Evolutionary conservation across 805 yeast species (phyloP).

Genomic region (Hanseniaspora guilliermondii): DNA sequence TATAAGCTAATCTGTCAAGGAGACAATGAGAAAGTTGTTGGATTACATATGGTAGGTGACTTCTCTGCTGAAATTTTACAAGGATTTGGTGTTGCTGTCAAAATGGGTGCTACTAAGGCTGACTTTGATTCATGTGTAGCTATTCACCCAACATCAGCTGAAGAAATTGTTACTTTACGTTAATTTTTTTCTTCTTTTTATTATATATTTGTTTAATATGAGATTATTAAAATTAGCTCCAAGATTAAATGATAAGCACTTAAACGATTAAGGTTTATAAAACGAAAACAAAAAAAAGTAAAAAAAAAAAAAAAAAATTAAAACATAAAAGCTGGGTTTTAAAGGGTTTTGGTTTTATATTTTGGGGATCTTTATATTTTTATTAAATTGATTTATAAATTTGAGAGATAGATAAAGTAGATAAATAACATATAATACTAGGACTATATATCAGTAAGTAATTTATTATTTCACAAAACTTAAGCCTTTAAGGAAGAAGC

Average conservation of each 20-base stretch:
- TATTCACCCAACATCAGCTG: conserved; percentile 97
- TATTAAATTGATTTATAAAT: background rate
- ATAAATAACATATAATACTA: background rate
- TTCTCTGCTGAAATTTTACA: conserved; percentile 83
- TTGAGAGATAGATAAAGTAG: conserved; percentile 15
- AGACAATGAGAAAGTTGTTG: conserved; percentile 82
- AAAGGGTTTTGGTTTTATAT: background rate
- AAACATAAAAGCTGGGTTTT: background rate
- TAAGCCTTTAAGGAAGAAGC: conserved; percentile 96
- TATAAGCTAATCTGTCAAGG: conserved; percentile 76
- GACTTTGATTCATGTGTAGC: conserved; percentile 96
- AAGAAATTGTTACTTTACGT: conserved; percentile 73
- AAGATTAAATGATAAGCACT: too few species aligned
- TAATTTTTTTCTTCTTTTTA: conserved; percentile 12
- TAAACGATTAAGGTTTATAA: too few species aligned
- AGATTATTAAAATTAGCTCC: too few species aligned
- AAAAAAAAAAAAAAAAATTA: background rate
- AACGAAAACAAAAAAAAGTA: too few species aligned
- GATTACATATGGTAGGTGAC: conserved; percentile 89
- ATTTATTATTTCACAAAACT: conserved; percentile 17
- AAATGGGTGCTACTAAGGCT: conserved; percentile 97
- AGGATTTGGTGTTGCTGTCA: conserved; percentile 95
- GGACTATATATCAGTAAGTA: background rate
- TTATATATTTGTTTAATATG: background rate
- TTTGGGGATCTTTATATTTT: background rate